phyloP scores from a whole-genome alignment of 2,329 filamentous ascomycete genomes.

The Blastomyces silverae region DNA sequence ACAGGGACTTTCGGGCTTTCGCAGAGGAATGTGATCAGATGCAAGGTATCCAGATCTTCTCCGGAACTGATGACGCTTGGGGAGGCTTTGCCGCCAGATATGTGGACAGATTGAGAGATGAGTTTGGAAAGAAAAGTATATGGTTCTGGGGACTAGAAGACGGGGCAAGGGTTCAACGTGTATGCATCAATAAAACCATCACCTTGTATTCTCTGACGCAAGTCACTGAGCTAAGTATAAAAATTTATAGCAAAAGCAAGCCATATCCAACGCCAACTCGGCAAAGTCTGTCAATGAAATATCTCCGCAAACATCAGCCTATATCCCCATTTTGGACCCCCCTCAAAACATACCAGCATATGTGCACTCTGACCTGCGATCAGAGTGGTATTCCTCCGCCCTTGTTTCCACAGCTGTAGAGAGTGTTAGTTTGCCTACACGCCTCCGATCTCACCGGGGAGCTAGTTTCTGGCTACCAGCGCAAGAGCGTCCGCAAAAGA shows the following conservation, averaged over 20 bases:
- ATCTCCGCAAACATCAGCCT: constrained; percentile 64
- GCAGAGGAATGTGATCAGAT: constrained; percentile 89
- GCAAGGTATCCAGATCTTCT: constrained; percentile 75
- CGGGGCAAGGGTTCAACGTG: constrained; percentile 48
- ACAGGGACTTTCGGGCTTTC: constrained; percentile 83
- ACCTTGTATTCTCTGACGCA: constrained; percentile 9
- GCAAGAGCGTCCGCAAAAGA: constrained; percentile 63
- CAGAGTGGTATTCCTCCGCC: constrained; percentile 73
- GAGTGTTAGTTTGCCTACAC: constrained; percentile 67
- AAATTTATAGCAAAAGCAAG: constrained; percentile 46
- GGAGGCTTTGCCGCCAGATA: constrained; percentile 68
- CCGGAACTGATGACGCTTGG: constrained; percentile 70
- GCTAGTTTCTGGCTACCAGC: constrained; percentile 47
- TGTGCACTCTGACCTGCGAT: constrained; percentile 55
- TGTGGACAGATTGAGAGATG: constrained; percentile 72
- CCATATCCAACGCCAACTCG: constrained; percentile 63
- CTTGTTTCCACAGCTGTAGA: constrained; percentile 71
- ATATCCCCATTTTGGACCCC: constrained; percentile 66
- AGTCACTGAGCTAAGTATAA: constrained; percentile 10
- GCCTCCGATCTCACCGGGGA: constrained; percentile 41
- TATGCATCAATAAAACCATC: constrained; percentile 31
- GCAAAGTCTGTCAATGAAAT: constrained; percentile 65
- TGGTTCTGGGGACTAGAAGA: constrained; percentile 83
- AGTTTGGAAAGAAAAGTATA: constrained; percentile 79
- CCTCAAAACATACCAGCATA: constrained; percentile 52